Evolutionary conservation across 83 land plant species (phyloP).

Genomic region (Picea engelmannii): DNA sequence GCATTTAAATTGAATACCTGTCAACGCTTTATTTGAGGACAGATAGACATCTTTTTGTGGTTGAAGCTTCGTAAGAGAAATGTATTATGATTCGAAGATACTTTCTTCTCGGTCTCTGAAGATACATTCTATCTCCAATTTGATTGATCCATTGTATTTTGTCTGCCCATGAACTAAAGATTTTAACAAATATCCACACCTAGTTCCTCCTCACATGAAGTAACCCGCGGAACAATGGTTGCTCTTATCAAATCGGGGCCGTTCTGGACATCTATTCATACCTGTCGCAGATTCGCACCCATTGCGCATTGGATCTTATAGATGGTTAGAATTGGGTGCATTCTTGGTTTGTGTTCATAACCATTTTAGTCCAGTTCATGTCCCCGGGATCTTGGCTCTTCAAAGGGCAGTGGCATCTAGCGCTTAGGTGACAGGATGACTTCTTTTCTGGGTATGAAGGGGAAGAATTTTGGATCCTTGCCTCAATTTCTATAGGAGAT

Average conservation of each 20-base stretch:
- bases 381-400: conserved; percentile 36
- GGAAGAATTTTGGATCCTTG: conserved; percentile 16
- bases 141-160: background rate
- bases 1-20: too few species aligned
- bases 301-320: background rate
- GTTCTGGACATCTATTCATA: background rate
- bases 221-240: conserved; percentile 3
- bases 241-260: conserved; percentile 1
- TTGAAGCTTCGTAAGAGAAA: too few species aligned
- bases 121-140: too few species aligned
- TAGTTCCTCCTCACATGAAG: background rate
- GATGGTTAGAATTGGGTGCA: background rate
- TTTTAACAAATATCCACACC: background rate
- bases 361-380: conserved; percentile 15
- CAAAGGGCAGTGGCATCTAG: conserved; percentile 40
- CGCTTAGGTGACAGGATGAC: conserved; percentile 50
- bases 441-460: conserved; percentile 34
- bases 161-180: background rate
- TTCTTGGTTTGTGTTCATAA: background rate
- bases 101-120: too few species aligned
- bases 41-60: too few species aligned
- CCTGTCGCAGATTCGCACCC: background rate
- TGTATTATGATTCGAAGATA: too few species aligned
- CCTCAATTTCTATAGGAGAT: too few species aligned
- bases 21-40: too few species aligned